Evolutionary conservation across 2,329 filamentous ascomycete genomes (phyloP).

Genomic region (Colletotrichum tanaceti): DNA sequence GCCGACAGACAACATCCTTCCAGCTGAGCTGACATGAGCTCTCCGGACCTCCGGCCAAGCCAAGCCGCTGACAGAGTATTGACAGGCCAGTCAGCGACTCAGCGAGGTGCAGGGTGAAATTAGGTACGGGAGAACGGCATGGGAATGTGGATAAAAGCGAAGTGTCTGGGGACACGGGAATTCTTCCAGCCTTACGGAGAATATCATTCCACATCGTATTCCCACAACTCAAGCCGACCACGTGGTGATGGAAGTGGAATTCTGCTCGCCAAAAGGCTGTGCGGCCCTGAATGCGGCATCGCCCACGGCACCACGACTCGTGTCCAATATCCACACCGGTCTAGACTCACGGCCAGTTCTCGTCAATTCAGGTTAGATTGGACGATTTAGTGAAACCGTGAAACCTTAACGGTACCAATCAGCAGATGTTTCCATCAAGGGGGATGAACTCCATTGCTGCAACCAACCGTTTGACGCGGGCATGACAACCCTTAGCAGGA

Average conservation of each 20-base stretch:
- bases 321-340: constrained; percentile 22
- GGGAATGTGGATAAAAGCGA: not conserved
- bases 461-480: constrained; percentile 13
- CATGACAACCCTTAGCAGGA: constrained; percentile 7
- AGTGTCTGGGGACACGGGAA: constrained; percentile 2
- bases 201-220: not conserved
- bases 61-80: no score
- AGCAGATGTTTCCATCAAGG: constrained; percentile 15
- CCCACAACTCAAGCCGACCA: not conserved
- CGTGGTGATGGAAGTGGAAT: constrained; percentile 11
- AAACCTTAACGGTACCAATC: constrained; percentile 13
- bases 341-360: constrained; percentile 14
- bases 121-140: not conserved
- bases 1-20: no score
- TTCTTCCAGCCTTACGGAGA: constrained; percentile 1
- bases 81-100: not conserved
- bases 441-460: constrained; percentile 11
- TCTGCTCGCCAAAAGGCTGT: not conserved
- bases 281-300: constrained; percentile 6
- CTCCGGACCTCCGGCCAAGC: not conserved
- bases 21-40: not conserved
- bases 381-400: constrained; percentile 23
- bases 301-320: constrained; percentile 16
- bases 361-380: constrained; percentile 21
- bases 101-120: not conserved